Evolutionary conservation across 768 basidiomycete genomes (phyloP), one percentile per base, ranked within the genome.

Genomic region (Tulasnella sp.): DNA sequence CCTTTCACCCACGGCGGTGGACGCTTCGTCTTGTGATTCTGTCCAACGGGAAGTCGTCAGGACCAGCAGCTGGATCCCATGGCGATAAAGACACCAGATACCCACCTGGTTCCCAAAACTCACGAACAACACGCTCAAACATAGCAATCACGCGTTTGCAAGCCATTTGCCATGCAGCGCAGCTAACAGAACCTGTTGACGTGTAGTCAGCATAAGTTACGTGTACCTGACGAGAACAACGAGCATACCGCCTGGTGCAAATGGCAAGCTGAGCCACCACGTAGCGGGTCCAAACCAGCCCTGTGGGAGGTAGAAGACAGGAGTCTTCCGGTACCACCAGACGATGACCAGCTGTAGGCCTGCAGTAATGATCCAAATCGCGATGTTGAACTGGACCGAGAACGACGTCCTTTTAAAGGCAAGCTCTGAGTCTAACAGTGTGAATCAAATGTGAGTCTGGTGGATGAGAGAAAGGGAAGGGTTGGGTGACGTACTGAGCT

Each of bases 141-240:
- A 83, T 74, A 59, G 77, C 75, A 58, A 97, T 76, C n/a, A 90
- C 84, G 49, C 90, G 76, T 62, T 79, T 82, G 69, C 91, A 93
- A 6, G 90, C 86, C 82, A 96, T 88, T 65, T 91, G 86, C 94
- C 94, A 99, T 37, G 90, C 79, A 0, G 86, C 87, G 39, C 91
- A 89, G 63, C 89, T 90, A 59, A 99, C 84, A 9, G 90, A 86
- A 9, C 94, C 93, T 92, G 61, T 15, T 60, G 1, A 50, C 11
- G 37, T n/a, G n/a, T 34, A 27, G 14, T 54, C 34, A 43, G 60
- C 36, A 37, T 15, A 59, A 37, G 19, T 56, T 50, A 34, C 19
- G 50, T 19, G 6, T 23, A n/a, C 15, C 23, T 4, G 25, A 25
- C 31, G 17, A 12, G 29, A 7, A 12, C 14, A 12, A 6, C 2